These are phyloP conservation scores for Aureobasidium sp. DNA, from an alignment of 2,329 filamentous ascomycete species.

Conservation along the genomic window DNA sequence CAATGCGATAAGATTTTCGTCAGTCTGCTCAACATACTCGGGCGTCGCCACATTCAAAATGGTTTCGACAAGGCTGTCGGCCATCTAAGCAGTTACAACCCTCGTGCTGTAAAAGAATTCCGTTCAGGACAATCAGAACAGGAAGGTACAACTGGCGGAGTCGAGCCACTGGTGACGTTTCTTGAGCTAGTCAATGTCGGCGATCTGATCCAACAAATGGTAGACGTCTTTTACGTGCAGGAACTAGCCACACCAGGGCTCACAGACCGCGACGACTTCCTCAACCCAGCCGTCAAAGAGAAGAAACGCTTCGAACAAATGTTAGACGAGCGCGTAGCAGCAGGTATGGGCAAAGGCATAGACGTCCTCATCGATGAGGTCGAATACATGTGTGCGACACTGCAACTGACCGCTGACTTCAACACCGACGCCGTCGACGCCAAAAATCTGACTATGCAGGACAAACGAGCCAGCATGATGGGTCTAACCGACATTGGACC, in stretches of 20 bases:
- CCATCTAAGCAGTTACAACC: conserved; percentile 86
- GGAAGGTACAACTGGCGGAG: conserved; percentile 41
- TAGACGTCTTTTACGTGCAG: conserved; percentile 97
- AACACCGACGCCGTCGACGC: conserved; percentile 46
- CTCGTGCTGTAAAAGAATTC: conserved; percentile 66
- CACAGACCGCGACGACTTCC: conserved; percentile 86
- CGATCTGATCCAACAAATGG: conserved; percentile 96
- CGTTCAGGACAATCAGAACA: conserved; percentile 19
- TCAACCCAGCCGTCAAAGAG: conserved; percentile 82
- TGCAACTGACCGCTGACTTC: conserved; percentile 80
- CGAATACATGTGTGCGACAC: conserved; percentile 87
- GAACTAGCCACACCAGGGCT: conserved; percentile 78
- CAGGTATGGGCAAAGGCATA: conserved; percentile 93
- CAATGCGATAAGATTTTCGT: conserved; percentile 91
- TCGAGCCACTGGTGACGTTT: conserved; percentile 89
- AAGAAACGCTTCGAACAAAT: conserved; percentile 99
- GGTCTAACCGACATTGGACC: conserved; percentile 57
- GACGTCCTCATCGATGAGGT: conserved; percentile 98
- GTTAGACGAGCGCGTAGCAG: conserved; percentile 93
- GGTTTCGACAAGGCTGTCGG: conserved; percentile 90
- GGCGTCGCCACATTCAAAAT: conserved; percentile 78
- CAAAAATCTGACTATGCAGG: not conserved
- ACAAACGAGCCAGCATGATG: conserved; percentile 25
- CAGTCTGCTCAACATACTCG: conserved; percentile 72
- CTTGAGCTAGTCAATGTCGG: conserved; percentile 97